Base-by-base conservation (phyloP, 2,329 filamentous ascomycete species). In the Arthrobotrys conoides region DNA sequence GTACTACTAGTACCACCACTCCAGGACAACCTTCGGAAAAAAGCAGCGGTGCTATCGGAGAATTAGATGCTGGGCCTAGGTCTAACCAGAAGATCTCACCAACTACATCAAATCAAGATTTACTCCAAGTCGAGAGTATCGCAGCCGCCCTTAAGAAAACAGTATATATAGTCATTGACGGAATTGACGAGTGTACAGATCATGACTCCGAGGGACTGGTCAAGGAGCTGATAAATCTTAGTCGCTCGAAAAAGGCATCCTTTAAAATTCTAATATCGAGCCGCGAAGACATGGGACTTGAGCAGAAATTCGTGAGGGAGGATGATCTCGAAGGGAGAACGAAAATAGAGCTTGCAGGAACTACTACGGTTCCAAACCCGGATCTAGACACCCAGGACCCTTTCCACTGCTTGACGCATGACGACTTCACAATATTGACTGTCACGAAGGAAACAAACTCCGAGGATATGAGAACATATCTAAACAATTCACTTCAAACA, bases 381-480 rank as follows among this genome's bases (percentile, higher is more conserved):
- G 33, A 38, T 3, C 18, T n/a, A 41, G 36, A 61, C 33, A 41
- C n/a, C n/a, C 18, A 27, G 20, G 57, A 44, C 14, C 57, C 57
- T 44, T 24, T 61, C 36, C 16, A 24, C 2, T 44, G 36, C 22
- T 22, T 71, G 4, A 30, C n/a, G 2, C 30, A 71, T 3, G 67
- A 48, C 9, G 73, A 77, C 51, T 55, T 67, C 9, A 38, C 44
- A 4, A 77, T 77, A 6, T 44, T 77, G 20, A 71, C 67, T 0
- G 73, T 77, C 3, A 71, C 67, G 3, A 77, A 77, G 30, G 65
- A 53, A 14, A 66, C 73, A 36, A 77, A 71, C 22, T 63, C 59
- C 5, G 61, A 65, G 16, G 73, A 77, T 61, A 77, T 77, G 73
- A 71, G 57, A 22, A 61, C 67, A 3, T 77, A 71, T 41, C 36